These are phyloP conservation scores for Delitschia confertaspora DNA, from an alignment of 495 filamentous ascomycete species.

Conservation along the genomic window DNA sequence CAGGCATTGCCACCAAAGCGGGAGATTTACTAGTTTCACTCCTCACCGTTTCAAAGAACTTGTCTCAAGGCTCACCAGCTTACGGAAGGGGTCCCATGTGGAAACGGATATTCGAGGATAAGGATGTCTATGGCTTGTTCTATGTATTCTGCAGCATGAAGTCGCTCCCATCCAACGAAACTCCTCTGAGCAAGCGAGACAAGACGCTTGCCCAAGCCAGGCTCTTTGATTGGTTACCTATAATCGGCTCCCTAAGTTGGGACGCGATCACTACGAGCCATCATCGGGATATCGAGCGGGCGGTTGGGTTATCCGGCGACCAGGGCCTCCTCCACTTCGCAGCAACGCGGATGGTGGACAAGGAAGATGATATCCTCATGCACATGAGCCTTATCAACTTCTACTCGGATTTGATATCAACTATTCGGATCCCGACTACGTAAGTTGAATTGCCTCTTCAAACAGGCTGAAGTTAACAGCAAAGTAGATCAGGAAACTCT, in stretches of 20 bases:
- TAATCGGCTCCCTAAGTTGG: constrained; percentile 58
- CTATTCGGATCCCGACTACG: constrained; percentile 5
- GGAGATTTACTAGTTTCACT: constrained; percentile 58
- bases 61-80: constrained; percentile 23
- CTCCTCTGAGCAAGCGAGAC: constrained; percentile 48
- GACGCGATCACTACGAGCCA: constrained; percentile 49
- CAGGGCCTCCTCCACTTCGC: constrained; percentile 67
- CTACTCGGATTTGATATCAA: constrained; percentile 37
- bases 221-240: constrained; percentile 59
- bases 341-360: constrained; percentile 62
- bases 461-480: no score
- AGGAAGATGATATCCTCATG: constrained; percentile 63
- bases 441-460: no score
- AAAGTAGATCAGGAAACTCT: no score
- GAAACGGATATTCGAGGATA: constrained; percentile 34
- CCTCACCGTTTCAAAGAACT: constrained; percentile 55
- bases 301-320: constrained; percentile 39
- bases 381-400: constrained; percentile 71
- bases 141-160: constrained; percentile 52
- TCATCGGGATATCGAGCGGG: constrained; percentile 49
- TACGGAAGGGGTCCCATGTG: constrained; percentile 31
- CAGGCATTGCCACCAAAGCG: constrained; percentile 65
- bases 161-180: constrained; percentile 32
- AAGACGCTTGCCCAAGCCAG: constrained; percentile 72
- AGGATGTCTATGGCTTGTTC: constrained; percentile 51